Evolutionary conservation across 805 yeast genomes (phyloP).

Genomic region (Jamesozyma rosinii): DNA sequence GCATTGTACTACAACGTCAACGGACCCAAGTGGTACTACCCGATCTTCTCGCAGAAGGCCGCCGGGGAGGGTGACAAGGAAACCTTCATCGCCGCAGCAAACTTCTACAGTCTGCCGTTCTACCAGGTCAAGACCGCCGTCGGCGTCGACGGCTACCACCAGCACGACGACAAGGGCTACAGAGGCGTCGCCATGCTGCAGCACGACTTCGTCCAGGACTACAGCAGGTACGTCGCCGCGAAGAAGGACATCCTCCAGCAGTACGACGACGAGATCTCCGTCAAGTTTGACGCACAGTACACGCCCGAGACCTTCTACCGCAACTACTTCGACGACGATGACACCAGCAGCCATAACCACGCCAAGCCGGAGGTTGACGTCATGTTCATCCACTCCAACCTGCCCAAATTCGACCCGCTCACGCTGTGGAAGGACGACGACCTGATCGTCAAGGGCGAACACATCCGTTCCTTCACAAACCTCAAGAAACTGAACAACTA

Average conservation of each 20-base stretch:
- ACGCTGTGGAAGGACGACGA: conserved; percentile 19
- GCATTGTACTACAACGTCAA: conserved; percentile 56
- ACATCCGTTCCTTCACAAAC: conserved; percentile 19
- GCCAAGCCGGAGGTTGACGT: conserved; percentile 13
- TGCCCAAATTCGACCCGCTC: conserved; percentile 34
- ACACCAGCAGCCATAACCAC: not conserved
- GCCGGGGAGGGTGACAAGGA: conserved; percentile 80
- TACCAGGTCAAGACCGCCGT: conserved; percentile 37
- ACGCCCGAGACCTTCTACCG: conserved; percentile 6
- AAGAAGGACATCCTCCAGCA: not conserved
- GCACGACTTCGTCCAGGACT: conserved; percentile 59
- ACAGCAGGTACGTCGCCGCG: conserved; percentile 17
- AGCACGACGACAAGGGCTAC: conserved; percentile 28
- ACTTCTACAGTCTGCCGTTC: conserved; percentile 38
- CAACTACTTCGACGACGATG: conserved; percentile 4
- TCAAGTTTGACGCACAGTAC: conserved; percentile 2
- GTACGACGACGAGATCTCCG: conserved; percentile 2
- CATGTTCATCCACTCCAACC: conserved; percentile 34
- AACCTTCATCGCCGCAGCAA: conserved; percentile 59
- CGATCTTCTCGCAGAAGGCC: conserved; percentile 60
- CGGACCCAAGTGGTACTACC: conserved; percentile 64
- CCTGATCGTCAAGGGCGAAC: conserved; percentile 17
- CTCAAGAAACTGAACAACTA: conserved; percentile 15
- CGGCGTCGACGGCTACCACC: conserved; percentile 33
- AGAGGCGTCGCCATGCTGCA: conserved; percentile 77